These are phyloP conservation scores for Acanthamoeba sp. DNA, from an alignment of 208 protist genomes.

Conservation along the genomic window DNA sequence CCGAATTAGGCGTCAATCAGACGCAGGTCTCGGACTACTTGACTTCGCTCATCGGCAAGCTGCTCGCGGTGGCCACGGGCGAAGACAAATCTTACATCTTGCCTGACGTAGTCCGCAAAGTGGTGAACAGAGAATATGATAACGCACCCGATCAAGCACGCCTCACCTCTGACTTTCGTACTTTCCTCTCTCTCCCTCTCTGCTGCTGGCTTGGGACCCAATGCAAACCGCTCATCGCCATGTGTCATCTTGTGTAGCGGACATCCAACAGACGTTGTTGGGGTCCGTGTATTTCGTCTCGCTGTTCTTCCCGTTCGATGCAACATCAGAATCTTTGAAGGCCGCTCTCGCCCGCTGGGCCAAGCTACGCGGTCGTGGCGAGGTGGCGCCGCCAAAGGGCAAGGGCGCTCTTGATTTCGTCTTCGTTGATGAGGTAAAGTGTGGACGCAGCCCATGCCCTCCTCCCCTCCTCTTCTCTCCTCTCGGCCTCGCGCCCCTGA, in stretches of 20 bases:
- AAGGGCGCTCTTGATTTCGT: not conserved
- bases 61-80: conserved; percentile 12
- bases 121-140: not conserved
- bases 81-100: conserved; percentile 33
- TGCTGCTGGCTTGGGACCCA: not conserved
- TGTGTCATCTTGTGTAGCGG: not conserved
- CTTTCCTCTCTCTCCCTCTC: not conserved
- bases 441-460: too few relatives aligned
- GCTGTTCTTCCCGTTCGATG: conserved; percentile 27
- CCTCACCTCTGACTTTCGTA: conserved; percentile 1
- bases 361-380: conserved; percentile 2
- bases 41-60: conserved; percentile 29
- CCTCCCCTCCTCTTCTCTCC: too few relatives aligned
- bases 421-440: conserved; percentile 13
- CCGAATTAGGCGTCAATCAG: not conserved
- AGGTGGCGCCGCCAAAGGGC: not conserved
- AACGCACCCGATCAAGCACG: conserved; percentile 2
- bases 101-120: not conserved
- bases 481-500: not conserved
- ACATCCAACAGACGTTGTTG: not conserved
- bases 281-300: conserved; percentile 18
- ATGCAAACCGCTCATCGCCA: not conserved
- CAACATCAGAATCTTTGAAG: not conserved
- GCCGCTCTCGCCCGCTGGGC: not conserved
- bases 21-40: not conserved